These are phyloP conservation scores for Scortechinia acanthostroma DNA, from an alignment of 2,329 filamentous ascomycete species.

Conservation along the genomic window DNA sequence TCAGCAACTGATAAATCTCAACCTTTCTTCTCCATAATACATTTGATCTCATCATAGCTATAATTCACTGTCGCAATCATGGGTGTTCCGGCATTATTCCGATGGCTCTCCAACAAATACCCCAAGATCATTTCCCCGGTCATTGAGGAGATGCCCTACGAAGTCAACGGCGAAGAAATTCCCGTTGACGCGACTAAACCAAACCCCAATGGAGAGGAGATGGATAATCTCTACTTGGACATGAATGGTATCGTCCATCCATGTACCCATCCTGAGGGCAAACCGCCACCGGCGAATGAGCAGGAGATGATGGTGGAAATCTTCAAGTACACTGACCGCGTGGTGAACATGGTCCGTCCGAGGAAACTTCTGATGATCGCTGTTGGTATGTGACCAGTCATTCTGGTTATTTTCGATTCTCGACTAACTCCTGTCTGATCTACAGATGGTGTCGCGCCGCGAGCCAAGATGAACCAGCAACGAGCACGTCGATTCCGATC, in stretches of 20 bases:
- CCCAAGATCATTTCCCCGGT: slow-evolving; percentile 94
- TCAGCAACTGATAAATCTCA: too few species aligned
- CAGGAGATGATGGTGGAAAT: slow-evolving; percentile 99
- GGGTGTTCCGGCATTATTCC: slow-evolving; percentile 91
- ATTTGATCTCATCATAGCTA: too few species aligned
- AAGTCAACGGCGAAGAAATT: slow-evolving; percentile 75
- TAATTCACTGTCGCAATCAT: slow-evolving; percentile 45
- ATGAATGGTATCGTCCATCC: slow-evolving; percentile 99
- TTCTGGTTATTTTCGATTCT: background rate
- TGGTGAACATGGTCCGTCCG: slow-evolving; percentile 96
- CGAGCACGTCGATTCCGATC: slow-evolving; percentile 90
- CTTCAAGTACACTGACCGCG: slow-evolving; percentile 96
- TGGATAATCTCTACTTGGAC: slow-evolving; percentile 95
- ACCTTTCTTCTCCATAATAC: too few species aligned
- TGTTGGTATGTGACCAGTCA: slow-evolving; percentile 57
- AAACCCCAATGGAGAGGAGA: slow-evolving; percentile 95
- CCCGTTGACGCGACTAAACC: slow-evolving; percentile 77
- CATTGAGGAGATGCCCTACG: slow-evolving; percentile 74
- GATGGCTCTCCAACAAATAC: slow-evolving; percentile 95
- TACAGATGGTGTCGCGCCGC: slow-evolving; percentile 85
- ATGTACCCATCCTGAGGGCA: slow-evolving; percentile 93
- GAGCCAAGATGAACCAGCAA: slow-evolving; percentile 99
- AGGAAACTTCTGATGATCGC: slow-evolving; percentile 96
- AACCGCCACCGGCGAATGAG: slow-evolving; percentile 82
- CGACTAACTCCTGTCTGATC: slow-evolving; percentile 3